A percentile compares a stretch with the other conserved stretches of the same genome.
Conservation (phyloP, 768 basidiomycete genomes). For the Leccinum variicolor region DNA sequence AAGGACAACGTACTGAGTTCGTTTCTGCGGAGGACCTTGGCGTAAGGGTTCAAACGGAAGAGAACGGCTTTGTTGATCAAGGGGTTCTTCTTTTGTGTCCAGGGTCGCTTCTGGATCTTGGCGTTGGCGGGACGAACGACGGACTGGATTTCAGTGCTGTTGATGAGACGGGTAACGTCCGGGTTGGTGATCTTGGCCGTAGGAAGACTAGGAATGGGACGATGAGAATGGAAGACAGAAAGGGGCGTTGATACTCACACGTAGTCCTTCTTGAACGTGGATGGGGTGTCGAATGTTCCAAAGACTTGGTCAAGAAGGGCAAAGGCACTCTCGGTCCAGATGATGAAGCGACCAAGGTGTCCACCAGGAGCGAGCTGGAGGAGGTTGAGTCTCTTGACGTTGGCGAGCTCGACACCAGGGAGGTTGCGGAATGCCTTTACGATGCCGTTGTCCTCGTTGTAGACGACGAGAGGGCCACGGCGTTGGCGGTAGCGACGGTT, state of each 20-base stretch:
- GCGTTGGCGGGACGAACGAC: slow-evolving; percentile 88
- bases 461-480: slow-evolving; percentile 95
- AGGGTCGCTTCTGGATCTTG: slow-evolving; percentile 86
- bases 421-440: slow-evolving; percentile 99
- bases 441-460: slow-evolving; percentile 96
- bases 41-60: slow-evolving; percentile 98
- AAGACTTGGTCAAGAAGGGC: slow-evolving; percentile 90
- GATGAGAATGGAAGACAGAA: neutral
- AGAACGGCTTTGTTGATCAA: slow-evolving; percentile 89
- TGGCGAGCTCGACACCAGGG: slow-evolving; percentile 96
- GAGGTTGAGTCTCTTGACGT: slow-evolving; percentile 91
- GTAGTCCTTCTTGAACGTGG: slow-evolving; percentile 86
- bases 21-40: slow-evolving; percentile 87
- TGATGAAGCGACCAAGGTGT: slow-evolving; percentile 97
- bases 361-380: slow-evolving; percentile 99
- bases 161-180: slow-evolving; percentile 96
- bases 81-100: slow-evolving; percentile 99
- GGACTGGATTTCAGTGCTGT: slow-evolving; percentile 97
- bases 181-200: slow-evolving; percentile 96
- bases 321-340: slow-evolving; percentile 98
- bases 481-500: slow-evolving; percentile 96
- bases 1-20: slow-evolving; percentile 69
- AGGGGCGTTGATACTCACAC: slow-evolving; percentile 42
- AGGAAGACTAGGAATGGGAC: slow-evolving; percentile 59
- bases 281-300: slow-evolving; percentile 90